Base-by-base conservation (phyloP, 2,329 filamentous ascomycete genomes). In the Monilinia polystroma region DNA sequence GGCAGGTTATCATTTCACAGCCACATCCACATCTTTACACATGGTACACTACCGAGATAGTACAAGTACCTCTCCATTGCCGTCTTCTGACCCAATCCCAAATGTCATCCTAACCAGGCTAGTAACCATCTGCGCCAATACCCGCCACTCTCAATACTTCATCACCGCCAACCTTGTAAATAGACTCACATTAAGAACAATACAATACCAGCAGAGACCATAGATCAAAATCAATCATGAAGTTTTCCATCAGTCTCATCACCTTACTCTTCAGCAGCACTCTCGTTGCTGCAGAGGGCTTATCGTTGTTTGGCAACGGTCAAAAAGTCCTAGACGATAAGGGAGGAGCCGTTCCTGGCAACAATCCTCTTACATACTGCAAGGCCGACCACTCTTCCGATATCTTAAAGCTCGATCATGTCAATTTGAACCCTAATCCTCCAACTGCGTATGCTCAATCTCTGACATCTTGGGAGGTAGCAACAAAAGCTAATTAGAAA, bases 321-420 rank as follows among this genome's bases (percentile, higher is more conserved):
- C 80, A 82, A 70, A 78, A 83, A 52, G 79, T 82, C 67, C 77
- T 82, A 67, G 79, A 80, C 64, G 78, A 81, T 62, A 64, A 67
- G 35, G 81, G 81, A 35, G 80, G 85, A 23, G 47, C 57, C 2
- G 70, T 76, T 56, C 81, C 77, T 84, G 88, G 95, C 77, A 83
- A 94, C 62, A 97, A 94, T 76, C 94, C 95, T 41, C 84, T 99
- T 68, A 82, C 87, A 75, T 91, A 90, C 80, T 99, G 95, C 77
- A 70, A 72, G 41, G 80, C 81, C 67, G 84, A 91, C 69, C 90
- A 91, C 67, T 79, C 79, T 59, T 78, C 86, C 63, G 87, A 97
- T 77, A 84, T 93, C 67, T 81, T 97, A 72, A 80, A 81, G 54
- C 93, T 99, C 74, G 82, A 93, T 70, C 85, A 85, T 57, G 92